Conservation (phyloP, 495 filamentous ascomycete genomes). For the Annulohypoxylon maeteangense region DNA sequence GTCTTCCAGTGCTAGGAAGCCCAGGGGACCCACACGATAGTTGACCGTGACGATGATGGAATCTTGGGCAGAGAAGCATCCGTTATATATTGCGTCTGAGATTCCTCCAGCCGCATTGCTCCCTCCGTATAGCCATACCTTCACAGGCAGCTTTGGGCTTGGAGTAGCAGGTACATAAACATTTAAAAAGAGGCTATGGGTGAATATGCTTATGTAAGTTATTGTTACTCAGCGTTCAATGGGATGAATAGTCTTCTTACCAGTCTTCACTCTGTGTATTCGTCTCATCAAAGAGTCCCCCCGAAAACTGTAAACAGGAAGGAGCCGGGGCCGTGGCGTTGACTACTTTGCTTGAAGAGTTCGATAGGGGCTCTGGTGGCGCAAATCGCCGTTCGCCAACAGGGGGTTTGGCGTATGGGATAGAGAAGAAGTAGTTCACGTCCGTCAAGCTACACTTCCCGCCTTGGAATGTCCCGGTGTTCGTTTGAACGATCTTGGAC, state of each 20-base stretch:
- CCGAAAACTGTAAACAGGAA: constrained; percentile 50
- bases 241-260: constrained; percentile 17
- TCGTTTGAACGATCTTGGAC: constrained; percentile 15
- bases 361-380: constrained; percentile 40
- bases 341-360: constrained; percentile 12
- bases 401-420: constrained; percentile 48
- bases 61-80: constrained; percentile 51
- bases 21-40: constrained; percentile 70
- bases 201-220: constrained; percentile 30
- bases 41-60: constrained; percentile 57
- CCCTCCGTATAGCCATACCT: constrained; percentile 58
- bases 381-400: constrained; percentile 45
- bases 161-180: constrained; percentile 47
- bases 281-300: constrained; percentile 35
- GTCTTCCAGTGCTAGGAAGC: constrained; percentile 57
- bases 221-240: neutral
- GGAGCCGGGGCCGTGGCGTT: constrained; percentile 34
- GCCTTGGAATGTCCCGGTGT: constrained; percentile 31
- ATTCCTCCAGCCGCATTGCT: constrained; percentile 44
- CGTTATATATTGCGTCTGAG: constrained; percentile 52
- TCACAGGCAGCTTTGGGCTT: constrained; percentile 52
- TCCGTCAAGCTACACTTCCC: constrained; percentile 26
- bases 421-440: constrained; percentile 39
- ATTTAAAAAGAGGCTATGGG: constrained; percentile 42
- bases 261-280: constrained; percentile 50